These are phyloP conservation scores for Oxytropis ochrocephala DNA, from an alignment of 306 rosid species.

Conservation along the genomic window DNA sequence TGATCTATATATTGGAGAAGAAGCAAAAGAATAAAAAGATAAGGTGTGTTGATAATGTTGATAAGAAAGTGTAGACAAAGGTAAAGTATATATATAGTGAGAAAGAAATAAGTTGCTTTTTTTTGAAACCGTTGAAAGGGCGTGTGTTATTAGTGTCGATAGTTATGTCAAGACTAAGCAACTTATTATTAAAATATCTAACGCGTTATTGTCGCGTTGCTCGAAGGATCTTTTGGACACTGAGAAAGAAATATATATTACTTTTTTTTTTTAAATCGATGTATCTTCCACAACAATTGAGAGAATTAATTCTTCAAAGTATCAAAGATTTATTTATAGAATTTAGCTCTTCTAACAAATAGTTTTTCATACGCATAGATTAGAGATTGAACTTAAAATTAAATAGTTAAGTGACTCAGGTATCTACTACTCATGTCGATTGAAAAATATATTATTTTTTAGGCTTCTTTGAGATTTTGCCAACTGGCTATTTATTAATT, in stretches of 20 bases:
- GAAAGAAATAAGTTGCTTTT: neutral
- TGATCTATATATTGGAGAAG: neutral
- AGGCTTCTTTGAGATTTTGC: neutral
- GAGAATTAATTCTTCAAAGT: too few species aligned
- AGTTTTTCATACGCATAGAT: too few species aligned
- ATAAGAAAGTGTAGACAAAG: neutral
- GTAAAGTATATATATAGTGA: neutral
- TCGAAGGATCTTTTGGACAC: neutral
- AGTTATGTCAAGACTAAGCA: neutral
- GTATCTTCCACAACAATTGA: too few species aligned
- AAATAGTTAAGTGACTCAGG: neutral
- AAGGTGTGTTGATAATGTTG: neutral
- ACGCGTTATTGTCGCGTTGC: constrained; percentile 19
- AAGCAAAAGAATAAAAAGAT: neutral
- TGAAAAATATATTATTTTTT: too few species aligned
- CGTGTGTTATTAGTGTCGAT: neutral
- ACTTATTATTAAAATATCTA: neutral
- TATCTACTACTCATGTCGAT: too few species aligned
- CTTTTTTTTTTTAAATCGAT: too few species aligned
- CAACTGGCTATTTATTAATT: neutral
- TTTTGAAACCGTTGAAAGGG: neutral
- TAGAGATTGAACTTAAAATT: too few species aligned
- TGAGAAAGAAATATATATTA: neutral
- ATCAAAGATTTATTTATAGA: too few species aligned
- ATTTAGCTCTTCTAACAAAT: too few species aligned